These are phyloP conservation scores for Cytospora paraplurivora DNA, from an alignment of 2,329 filamentous ascomycete genomes.

Conservation along the genomic window DNA sequence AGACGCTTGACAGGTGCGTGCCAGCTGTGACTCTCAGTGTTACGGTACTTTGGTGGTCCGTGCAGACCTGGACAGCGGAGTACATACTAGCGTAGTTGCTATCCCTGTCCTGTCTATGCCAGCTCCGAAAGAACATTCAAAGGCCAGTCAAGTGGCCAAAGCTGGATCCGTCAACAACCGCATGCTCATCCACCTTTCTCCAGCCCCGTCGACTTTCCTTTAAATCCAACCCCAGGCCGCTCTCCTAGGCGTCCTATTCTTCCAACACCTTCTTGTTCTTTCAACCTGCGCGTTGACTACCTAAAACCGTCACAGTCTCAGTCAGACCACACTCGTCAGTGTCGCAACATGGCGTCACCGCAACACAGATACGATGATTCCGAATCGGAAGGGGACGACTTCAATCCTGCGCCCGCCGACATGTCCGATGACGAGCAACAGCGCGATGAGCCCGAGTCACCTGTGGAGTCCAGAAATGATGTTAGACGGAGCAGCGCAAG, in stretches of 20 bases:
- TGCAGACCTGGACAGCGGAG: not conserved
- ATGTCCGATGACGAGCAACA: slow-evolving; percentile 67
- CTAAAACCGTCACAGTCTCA: not conserved
- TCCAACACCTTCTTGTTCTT: not conserved
- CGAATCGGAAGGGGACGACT: slow-evolving; percentile 82
- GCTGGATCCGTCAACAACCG: slow-evolving; percentile 16
- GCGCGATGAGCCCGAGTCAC: slow-evolving; percentile 33
- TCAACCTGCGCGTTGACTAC: not conserved
- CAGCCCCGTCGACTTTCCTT: slow-evolving; percentile 21
- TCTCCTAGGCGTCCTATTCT: not conserved
- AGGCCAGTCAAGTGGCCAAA: slow-evolving; percentile 24
- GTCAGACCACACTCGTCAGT: not conserved
- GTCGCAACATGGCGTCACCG: slow-evolving; percentile 47
- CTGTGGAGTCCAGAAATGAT: slow-evolving; percentile 32
- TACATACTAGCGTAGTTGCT: slow-evolving; percentile 9
- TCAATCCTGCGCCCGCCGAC: slow-evolving; percentile 79
- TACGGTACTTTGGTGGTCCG: not conserved
- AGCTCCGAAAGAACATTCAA: slow-evolving; percentile 26
- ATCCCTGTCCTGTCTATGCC: slow-evolving; percentile 26
- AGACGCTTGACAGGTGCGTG: not conserved
- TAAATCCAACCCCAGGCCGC: slow-evolving; percentile 10
- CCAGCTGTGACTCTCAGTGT: not conserved
- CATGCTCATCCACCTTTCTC: slow-evolving; percentile 11
- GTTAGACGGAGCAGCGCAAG: slow-evolving; percentile 28
- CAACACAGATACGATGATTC: slow-evolving; percentile 56